Conservation (phyloP, 1,284 basidiomycete species). For the Afroboletus lepidellus region DNA sequence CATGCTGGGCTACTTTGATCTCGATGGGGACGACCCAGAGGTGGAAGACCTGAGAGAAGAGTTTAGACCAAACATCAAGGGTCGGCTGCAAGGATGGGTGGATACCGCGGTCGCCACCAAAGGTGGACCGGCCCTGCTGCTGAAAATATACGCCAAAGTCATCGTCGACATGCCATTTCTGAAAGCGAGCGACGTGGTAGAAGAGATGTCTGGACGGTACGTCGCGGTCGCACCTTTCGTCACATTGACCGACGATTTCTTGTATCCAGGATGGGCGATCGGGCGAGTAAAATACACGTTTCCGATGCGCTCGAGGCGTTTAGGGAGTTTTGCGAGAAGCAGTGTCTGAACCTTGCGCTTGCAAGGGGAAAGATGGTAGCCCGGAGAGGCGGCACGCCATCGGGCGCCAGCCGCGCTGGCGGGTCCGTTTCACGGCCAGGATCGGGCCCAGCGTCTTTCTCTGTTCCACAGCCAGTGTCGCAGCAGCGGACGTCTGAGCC, state of each 20-base stretch:
- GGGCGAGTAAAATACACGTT: conserved; percentile 51
- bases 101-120: conserved; percentile 38
- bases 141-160: conserved; percentile 43
- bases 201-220: conserved; percentile 53
- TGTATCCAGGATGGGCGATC: conserved; percentile 45
- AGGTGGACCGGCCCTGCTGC: conserved; percentile 36
- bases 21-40: conserved; percentile 54
- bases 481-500: background rate
- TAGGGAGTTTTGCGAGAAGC: conserved; percentile 47
- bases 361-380: conserved; percentile 12
- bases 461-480: background rate
- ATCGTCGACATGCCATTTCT: conserved; percentile 57
- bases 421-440: background rate
- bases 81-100: conserved; percentile 56
- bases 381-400: background rate
- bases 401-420: background rate
- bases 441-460: background rate
- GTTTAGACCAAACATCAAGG: conserved; percentile 53
- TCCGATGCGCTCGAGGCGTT: conserved; percentile 50
- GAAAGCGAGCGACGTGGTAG: conserved; percentile 46
- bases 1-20: conserved; percentile 48
- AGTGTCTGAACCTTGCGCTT: conserved; percentile 38
- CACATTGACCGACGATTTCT: background rate
- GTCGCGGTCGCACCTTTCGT: conserved; percentile 21
- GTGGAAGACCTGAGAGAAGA: conserved; percentile 58